phyloP scores from a whole-genome alignment of 345 rosid species.

The Leavenworthia alabamica region DNA sequence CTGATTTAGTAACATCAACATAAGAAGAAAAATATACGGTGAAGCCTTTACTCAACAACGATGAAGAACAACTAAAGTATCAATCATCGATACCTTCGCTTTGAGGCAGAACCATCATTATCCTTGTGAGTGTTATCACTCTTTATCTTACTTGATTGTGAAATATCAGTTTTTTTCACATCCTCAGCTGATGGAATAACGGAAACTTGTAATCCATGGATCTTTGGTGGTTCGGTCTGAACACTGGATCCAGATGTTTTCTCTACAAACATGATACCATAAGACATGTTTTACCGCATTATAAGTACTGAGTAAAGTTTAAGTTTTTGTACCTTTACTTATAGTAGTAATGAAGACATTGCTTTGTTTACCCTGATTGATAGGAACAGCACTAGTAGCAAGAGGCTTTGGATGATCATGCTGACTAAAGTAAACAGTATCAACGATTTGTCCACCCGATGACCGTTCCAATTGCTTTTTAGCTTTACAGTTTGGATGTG shows the following conservation, averaged over 20 bases:
- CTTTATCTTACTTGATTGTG: slow-evolving; percentile 43
- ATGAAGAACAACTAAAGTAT: neutral
- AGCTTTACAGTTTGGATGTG: slow-evolving; percentile 68
- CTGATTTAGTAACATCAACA: slow-evolving; percentile 37
- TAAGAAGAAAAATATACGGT: slow-evolving; percentile 1
- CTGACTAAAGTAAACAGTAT: slow-evolving; percentile 58
- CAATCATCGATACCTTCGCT: slow-evolving; percentile 50
- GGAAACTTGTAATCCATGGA: slow-evolving; percentile 29
- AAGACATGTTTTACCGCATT: slow-evolving; percentile 1
- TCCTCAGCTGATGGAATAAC: slow-evolving; percentile 33
- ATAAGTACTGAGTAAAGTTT: neutral
- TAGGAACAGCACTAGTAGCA: slow-evolving; percentile 33
- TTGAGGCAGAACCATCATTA: slow-evolving; percentile 45
- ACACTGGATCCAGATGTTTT: slow-evolving; percentile 40
- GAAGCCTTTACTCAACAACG: neutral
- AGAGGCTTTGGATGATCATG: slow-evolving; percentile 77
- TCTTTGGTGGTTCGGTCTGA: slow-evolving; percentile 35
- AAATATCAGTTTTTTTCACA: slow-evolving; percentile 38
- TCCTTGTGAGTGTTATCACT: slow-evolving; percentile 38
- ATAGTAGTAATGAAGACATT: slow-evolving; percentile 27
- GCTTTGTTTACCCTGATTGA: slow-evolving; percentile 45
- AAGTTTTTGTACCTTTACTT: slow-evolving; percentile 32
- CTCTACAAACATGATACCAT: slow-evolving; percentile 33
- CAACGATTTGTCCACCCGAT: slow-evolving; percentile 56
- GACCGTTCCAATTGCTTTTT: slow-evolving; percentile 86